phyloP scores from a whole-genome alignment of 208 protist species.

The Naegleria lovaniensis region DNA sequence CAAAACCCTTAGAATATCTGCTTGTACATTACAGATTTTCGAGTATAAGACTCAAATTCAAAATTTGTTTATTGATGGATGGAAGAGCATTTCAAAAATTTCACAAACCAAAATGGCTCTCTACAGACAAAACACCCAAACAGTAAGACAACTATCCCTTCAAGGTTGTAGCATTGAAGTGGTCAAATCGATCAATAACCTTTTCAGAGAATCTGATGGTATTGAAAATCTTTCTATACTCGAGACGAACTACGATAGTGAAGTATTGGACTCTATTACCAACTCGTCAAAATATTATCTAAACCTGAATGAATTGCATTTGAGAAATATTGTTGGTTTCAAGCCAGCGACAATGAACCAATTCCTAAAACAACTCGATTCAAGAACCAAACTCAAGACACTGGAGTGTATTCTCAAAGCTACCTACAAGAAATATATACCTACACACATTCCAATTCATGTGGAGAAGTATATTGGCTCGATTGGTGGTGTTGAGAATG shows the following conservation, averaged over 20 bases:
- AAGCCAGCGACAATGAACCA: neutral
- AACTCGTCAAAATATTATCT: neutral
- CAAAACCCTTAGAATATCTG: neutral
- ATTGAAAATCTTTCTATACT: neutral
- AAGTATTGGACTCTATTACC: neutral
- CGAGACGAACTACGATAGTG: neutral
- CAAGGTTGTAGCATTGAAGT: neutral
- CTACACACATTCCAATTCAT: neutral
- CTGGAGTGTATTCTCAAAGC: neutral
- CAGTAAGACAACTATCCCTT: neutral
- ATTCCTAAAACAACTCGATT: neutral
- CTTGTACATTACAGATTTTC: neutral
- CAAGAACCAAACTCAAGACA: neutral
- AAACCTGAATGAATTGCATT: neutral
- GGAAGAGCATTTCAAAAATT: neutral
- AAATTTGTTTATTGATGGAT: neutral
- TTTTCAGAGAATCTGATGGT: neutral
- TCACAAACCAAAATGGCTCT: neutral
- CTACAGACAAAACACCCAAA: neutral
- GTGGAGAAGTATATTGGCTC: neutral
- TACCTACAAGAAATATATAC: neutral
- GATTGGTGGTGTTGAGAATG: neutral
- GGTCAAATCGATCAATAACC: neutral
- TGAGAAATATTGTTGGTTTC: neutral
- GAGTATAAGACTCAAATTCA: neutral